These are phyloP conservation scores for Fibroporia radiculosa DNA, from an alignment of 768 basidiomycete species.

Conservation along the genomic window DNA sequence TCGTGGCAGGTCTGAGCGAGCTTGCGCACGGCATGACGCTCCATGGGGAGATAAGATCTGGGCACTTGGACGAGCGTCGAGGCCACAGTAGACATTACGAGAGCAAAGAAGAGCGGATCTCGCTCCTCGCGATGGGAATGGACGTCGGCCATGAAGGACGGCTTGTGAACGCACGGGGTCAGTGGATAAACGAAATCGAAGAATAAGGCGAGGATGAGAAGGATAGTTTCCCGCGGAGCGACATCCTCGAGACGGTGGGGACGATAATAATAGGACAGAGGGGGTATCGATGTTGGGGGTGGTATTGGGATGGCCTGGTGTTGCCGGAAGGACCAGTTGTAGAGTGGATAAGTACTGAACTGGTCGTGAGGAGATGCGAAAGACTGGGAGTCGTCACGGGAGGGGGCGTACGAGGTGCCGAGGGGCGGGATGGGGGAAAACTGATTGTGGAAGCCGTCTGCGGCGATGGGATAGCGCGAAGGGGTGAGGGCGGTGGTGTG, in stretches of 20 bases:
- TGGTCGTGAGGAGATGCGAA: constrained; percentile 38
- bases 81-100: constrained; percentile 86
- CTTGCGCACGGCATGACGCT: constrained; percentile 75
- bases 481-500: constrained; percentile 46
- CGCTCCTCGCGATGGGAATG: constrained; percentile 72
- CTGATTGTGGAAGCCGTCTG: constrained; percentile 57
- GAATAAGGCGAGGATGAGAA: constrained; percentile 78
- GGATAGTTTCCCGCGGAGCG: constrained; percentile 73
- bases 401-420: constrained; percentile 27
- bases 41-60: constrained; percentile 82
- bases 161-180: constrained; percentile 86
- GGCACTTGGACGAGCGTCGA: constrained; percentile 87
- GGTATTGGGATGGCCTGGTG: constrained; percentile 42
- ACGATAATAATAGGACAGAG: constrained; percentile 70
- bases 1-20: constrained; percentile 78
- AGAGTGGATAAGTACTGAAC: constrained; percentile 56
- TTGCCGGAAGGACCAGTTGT: constrained; percentile 68
- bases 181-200: constrained; percentile 92
- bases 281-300: constrained; percentile 36
- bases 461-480: constrained; percentile 63
- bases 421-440: constrained; percentile 33
- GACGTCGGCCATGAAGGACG: constrained; percentile 88
- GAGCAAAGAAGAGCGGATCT: constrained; percentile 84
- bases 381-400: constrained; percentile 36
- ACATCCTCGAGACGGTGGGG: constrained; percentile 75